Evolutionary conservation across 257 asterid genomes (phyloP).

Genomic region (Gardenia jasminoides): DNA sequence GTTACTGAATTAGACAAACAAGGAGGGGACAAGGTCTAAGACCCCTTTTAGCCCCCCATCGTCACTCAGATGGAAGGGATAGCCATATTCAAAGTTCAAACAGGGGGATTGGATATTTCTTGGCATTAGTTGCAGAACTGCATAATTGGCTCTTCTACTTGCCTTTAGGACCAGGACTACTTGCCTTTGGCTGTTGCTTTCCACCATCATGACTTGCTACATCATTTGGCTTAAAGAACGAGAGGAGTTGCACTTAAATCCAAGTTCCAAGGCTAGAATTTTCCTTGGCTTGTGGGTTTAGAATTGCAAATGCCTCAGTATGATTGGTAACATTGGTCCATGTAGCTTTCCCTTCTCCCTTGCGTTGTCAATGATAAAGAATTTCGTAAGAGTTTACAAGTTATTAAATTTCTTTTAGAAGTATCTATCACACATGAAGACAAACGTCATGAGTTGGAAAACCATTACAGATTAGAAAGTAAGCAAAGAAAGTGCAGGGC

Average conservation of each 20-base stretch:
- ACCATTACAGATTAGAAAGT: background rate
- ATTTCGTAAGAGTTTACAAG: too few relatives aligned
- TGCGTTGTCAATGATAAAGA: too few relatives aligned
- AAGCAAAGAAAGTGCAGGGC: background rate
- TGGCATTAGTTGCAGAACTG: background rate
- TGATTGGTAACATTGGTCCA: too few relatives aligned
- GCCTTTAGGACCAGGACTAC: too few relatives aligned
- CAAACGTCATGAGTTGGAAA: background rate
- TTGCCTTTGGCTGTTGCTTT: too few relatives aligned
- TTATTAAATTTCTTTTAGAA: background rate
- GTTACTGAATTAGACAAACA: background rate
- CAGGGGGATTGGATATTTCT: background rate
- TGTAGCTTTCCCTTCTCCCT: background rate
- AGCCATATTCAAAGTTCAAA: too few relatives aligned
- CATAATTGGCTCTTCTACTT: too few relatives aligned
- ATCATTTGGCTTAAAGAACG: too few relatives aligned
- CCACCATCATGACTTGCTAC: too few relatives aligned
- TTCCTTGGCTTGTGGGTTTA: too few relatives aligned
- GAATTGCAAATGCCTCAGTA: background rate
- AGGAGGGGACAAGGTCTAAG: background rate
- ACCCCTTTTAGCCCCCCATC: background rate
- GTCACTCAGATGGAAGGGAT: background rate
- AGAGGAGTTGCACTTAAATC: too few relatives aligned
- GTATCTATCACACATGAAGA: background rate
- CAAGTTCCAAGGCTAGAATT: too few relatives aligned